Base-by-base conservation (phyloP, 169 alveolate genomes). In the Eimeria acervulina region DNA sequence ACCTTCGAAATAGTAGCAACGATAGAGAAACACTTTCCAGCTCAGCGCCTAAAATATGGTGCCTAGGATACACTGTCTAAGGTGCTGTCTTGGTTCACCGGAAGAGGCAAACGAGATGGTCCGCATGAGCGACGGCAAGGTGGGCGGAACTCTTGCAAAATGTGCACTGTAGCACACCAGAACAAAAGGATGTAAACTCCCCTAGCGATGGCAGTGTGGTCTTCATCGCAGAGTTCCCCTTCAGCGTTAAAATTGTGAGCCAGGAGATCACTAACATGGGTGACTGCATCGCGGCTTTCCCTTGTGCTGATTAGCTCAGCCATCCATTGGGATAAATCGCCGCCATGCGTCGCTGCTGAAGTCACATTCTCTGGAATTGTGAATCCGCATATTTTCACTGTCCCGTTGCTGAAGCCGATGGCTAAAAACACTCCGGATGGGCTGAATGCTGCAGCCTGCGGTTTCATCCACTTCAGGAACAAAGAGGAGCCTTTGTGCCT, bases 81-180 rank as follows among this genome's bases (percentile, higher is more conserved):
- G n/a, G 33, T n/a, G 44, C 26, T 21, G 36, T 52, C 47, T 31
- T 8, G 66, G 0, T 59, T 83, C 47, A 94, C 96, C 90, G 93
- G 90, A 89, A 95, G 23, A 95, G 94, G 84, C 95, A 95, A 44
- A 95, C 95, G 85, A 95, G 74, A 19, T 81, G 23, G 95, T 95
- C 97, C 68, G 92, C 84, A 26, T 90, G 95, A 51, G 97, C 95
- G 23, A 92, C 95, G 36, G 97, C 97, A 19, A 90, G 90, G 63
- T 66, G 95, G 51, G 84, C 38, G 40, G 95, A 90, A 61, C 78
- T 93, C 31, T 28, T 76, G 85, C 95, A 61, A 80, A 95, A 95
- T 3, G 93, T 59, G 1, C 92, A 28, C 90, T 95, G 93, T 33
- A 23, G 6, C 59, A 33, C 55, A 19, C 61, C 84, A 59, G 21